phyloP scores from a whole-genome alignment of 495 filamentous ascomycete species.

The Talaromyces borbonicus region DNA sequence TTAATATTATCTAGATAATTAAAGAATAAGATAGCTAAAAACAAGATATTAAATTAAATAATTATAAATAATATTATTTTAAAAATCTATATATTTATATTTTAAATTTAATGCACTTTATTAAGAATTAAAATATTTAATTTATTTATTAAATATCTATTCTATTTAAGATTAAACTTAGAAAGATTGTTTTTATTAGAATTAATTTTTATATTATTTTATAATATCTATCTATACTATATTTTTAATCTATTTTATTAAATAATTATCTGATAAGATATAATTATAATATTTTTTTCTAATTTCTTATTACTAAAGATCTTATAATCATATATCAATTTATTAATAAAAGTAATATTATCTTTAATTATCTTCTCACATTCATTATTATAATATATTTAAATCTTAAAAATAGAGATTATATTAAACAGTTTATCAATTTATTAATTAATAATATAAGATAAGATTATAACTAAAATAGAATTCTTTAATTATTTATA shows the following conservation, averaged over 20 bases:
- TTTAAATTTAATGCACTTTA: background rate
- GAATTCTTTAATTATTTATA: slow-evolving; percentile 7
- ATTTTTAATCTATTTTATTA: background rate
- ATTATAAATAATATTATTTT: slow-evolving; percentile 1
- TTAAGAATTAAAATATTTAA: too few relatives aligned
- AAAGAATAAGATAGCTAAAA: background rate
- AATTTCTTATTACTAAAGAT: slow-evolving; percentile 8
- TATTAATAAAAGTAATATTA: slow-evolving; percentile 1
- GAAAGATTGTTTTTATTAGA: slow-evolving; percentile 4
- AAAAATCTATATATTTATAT: slow-evolving; percentile 2
- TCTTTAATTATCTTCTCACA: slow-evolving; percentile 4
- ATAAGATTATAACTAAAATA: slow-evolving; percentile 10
- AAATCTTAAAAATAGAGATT: slow-evolving; percentile 9
- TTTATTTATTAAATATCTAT: too few relatives aligned
- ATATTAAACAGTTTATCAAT: slow-evolving; percentile 9
- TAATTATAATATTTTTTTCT: background rate
- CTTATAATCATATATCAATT: slow-evolving; percentile 6
- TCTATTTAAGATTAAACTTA: too few relatives aligned
- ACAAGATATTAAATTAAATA: slow-evolving; percentile 1
- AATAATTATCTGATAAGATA: slow-evolving; percentile 3
- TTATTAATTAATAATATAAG: slow-evolving; percentile 9
- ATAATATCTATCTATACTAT: slow-evolving; percentile 1
- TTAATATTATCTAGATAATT: background rate
- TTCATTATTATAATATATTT: slow-evolving; percentile 10
- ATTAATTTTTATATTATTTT: slow-evolving; percentile 2